These are phyloP conservation scores for Termitomyces sp. DNA, from an alignment of 768 basidiomycete species.

Conservation along the genomic window DNA sequence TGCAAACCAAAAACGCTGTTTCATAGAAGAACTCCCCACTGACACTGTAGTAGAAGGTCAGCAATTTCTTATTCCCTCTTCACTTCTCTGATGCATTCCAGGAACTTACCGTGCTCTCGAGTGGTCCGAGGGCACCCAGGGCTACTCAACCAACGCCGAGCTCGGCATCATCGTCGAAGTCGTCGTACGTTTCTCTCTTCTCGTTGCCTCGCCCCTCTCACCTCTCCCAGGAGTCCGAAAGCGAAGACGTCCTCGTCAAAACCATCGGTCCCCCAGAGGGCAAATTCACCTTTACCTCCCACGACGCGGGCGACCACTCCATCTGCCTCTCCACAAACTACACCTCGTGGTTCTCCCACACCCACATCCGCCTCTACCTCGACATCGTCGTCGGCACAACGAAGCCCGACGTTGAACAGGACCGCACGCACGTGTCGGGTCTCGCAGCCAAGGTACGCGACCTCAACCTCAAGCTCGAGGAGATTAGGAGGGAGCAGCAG, in stretches of 20 bases:
- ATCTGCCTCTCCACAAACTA: constrained; percentile 95
- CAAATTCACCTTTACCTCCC: constrained; percentile 96
- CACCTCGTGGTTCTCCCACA: constrained; percentile 80
- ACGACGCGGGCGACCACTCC: constrained; percentile 94
- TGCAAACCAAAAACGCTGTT: constrained; percentile 89
- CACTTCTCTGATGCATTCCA: not conserved
- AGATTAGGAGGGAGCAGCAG: constrained; percentile 92
- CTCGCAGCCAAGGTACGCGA: constrained; percentile 84
- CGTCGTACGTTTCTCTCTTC: constrained; percentile 51
- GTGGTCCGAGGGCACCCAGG: constrained; percentile 74
- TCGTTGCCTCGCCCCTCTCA: not conserved
- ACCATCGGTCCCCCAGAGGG: constrained; percentile 90
- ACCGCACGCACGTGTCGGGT: constrained; percentile 81
- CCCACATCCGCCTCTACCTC: constrained; percentile 92
- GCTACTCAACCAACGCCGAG: constrained; percentile 67
- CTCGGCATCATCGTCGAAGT: constrained; percentile 92
- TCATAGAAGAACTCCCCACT: constrained; percentile 92
- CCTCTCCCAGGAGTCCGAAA: constrained; percentile 73
- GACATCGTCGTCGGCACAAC: constrained; percentile 90
- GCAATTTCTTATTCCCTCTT: rapidly evolving
- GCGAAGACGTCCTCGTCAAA: constrained; percentile 76
- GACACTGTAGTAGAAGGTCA: constrained; percentile 87
- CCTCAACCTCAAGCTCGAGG: constrained; percentile 89
- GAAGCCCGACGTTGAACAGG: constrained; percentile 82
- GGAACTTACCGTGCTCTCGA: constrained; percentile 89